phyloP scores from a whole-genome alignment of 768 basidiomycete genomes.

The Agaricus subrufescens region DNA sequence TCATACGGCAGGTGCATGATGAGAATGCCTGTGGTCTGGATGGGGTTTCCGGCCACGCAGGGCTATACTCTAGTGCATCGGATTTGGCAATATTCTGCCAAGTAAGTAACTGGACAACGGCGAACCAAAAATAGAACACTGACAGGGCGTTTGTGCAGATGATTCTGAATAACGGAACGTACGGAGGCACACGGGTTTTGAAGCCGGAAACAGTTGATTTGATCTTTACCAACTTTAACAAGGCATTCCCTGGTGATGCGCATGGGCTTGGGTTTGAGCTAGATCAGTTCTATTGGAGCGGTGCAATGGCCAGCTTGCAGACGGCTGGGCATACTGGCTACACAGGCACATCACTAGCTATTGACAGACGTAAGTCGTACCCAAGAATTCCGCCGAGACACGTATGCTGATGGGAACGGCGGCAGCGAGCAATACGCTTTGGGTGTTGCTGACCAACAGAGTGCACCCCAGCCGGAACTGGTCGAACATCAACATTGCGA shows the following conservation, averaged over 20 bases:
- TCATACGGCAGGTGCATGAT: slow-evolving; percentile 19
- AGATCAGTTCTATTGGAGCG: slow-evolving; percentile 23
- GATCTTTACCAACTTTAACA: slow-evolving; percentile 24
- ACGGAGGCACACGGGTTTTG: slow-evolving; percentile 17
- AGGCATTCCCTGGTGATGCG: slow-evolving; percentile 21
- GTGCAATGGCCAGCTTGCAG: slow-evolving; percentile 21
- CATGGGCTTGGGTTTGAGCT: slow-evolving; percentile 24
- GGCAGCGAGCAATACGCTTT: slow-evolving; percentile 25
- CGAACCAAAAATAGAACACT: background rate
- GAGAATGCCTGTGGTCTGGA: slow-evolving; percentile 24
- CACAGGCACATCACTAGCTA: slow-evolving; percentile 22
- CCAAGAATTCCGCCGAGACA: background rate
- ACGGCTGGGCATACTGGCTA: slow-evolving; percentile 25
- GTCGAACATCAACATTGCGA: slow-evolving; percentile 23
- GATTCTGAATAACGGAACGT: slow-evolving; percentile 26
- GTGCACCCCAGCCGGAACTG: slow-evolving; percentile 24
- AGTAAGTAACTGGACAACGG: slow-evolving; percentile 6
- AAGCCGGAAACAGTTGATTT: slow-evolving; percentile 21
- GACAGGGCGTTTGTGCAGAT: slow-evolving; percentile 14
- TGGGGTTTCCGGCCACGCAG: slow-evolving; percentile 24
- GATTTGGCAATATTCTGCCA: slow-evolving; percentile 25
- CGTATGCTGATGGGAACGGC: background rate
- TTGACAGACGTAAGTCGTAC: slow-evolving; percentile 19
- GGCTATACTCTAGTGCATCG: slow-evolving; percentile 21
- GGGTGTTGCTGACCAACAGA: slow-evolving; percentile 20